Conservation (phyloP, 2,329 filamentous ascomycete genomes). For the Fusarium pseudoanthophilum region DNA sequence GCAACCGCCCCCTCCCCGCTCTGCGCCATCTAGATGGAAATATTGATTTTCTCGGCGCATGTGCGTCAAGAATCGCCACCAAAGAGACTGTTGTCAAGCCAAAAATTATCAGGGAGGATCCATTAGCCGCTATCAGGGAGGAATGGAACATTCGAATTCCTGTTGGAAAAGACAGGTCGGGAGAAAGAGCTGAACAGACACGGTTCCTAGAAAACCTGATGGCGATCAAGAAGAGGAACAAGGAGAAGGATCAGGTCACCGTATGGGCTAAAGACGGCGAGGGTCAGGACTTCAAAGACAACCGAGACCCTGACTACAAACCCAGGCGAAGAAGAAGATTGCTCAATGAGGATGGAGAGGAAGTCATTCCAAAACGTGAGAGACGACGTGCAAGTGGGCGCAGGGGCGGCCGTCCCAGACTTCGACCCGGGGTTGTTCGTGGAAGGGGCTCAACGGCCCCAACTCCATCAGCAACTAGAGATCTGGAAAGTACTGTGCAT, state of each 20-base stretch:
- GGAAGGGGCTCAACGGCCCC: conserved; percentile 10
- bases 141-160: conserved; percentile 59
- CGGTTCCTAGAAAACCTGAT: conserved; percentile 74
- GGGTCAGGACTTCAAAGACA: conserved; percentile 56
- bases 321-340: conserved; percentile 46
- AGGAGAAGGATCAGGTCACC: conserved; percentile 73
- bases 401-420: conserved; percentile 37
- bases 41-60: conserved; percentile 78
- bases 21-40: conserved; percentile 64
- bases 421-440: conserved; percentile 29
- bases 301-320: conserved; percentile 54
- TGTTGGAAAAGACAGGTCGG: conserved; percentile 57
- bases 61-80: conserved; percentile 75
- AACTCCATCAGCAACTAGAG: conserved; percentile 23
- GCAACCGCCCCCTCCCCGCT: conserved; percentile 61
- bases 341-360: conserved; percentile 43
- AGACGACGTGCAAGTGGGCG: conserved; percentile 31
- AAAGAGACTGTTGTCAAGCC: conserved; percentile 69
- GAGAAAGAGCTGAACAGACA: conserved; percentile 60
- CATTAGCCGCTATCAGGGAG: conserved; percentile 53
- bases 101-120: conserved; percentile 51
- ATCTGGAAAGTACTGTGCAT: conserved; percentile 10
- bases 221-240: conserved; percentile 70
- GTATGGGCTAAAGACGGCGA: conserved; percentile 62
- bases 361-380: conserved; percentile 37